phyloP scores from a whole-genome alignment of 345 rosid genomes.

The Euphorbia lathyris region DNA sequence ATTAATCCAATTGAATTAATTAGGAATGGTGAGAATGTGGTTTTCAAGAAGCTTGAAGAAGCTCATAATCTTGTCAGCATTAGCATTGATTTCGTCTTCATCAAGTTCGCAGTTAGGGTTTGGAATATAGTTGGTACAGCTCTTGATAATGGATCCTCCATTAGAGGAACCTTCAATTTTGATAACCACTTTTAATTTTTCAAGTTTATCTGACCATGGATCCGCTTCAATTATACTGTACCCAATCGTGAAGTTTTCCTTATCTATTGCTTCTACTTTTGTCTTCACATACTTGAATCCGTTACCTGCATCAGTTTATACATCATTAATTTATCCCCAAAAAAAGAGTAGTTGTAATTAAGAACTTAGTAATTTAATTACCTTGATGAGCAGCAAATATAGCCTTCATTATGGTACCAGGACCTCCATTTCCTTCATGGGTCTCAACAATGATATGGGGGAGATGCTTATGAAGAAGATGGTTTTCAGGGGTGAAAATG shows the following conservation, averaged over 20 bases:
- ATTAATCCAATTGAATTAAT: too few relatives aligned
- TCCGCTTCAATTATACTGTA: conserved; percentile 35
- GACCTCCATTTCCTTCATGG: conserved; percentile 10
- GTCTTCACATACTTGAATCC: conserved; percentile 28
- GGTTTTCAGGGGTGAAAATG: background rate
- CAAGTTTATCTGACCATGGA: conserved; percentile 26
- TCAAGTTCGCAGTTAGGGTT: background rate
- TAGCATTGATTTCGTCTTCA: too few relatives aligned
- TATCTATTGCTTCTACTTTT: conserved; percentile 36
- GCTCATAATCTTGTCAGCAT: too few relatives aligned
- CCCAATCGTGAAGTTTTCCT: conserved; percentile 28
- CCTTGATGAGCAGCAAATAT: background rate
- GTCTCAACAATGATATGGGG: background rate
- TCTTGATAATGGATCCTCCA: conserved; percentile 29
- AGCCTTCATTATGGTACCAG: conserved; percentile 1
- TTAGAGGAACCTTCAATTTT: conserved; percentile 30
- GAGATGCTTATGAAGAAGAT: background rate
- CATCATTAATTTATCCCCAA: too few relatives aligned
- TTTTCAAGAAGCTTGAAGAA: too few relatives aligned
- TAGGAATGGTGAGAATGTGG: too few relatives aligned
- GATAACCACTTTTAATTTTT: conserved; percentile 27
- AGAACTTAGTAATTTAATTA: background rate
- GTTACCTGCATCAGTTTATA: conserved; percentile 18
- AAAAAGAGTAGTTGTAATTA: too few relatives aligned
- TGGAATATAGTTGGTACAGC: background rate